A percentile compares a stretch with the other conserved stretches of the same genome.
These are phyloP conservation scores for Puccinia coronata DNA, from an alignment of 1,284 basidiomycete genomes.

Conservation along the genomic window DNA sequence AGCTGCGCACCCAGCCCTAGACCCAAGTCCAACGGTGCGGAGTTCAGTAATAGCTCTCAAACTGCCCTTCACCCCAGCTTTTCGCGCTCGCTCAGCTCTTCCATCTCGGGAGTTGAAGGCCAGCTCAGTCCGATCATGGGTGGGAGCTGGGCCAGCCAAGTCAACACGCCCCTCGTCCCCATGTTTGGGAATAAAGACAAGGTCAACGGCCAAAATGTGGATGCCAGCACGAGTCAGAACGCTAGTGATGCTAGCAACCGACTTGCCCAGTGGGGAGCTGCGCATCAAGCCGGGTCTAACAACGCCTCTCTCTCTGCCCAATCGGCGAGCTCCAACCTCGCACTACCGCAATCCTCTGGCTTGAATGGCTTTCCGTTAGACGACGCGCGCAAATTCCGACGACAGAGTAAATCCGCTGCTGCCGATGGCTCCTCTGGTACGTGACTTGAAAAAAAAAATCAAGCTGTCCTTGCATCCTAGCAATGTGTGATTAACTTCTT, in stretches of 20 bases:
- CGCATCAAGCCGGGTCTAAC: slow-evolving; percentile 32
- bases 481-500: not conserved
- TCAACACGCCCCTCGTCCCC: slow-evolving; percentile 88
- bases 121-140: slow-evolving; percentile 51
- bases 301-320: not conserved
- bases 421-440: slow-evolving; percentile 21
- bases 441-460: too few relatives aligned
- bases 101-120: slow-evolving; percentile 49
- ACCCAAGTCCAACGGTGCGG: slow-evolving; percentile 89
- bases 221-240: slow-evolving; percentile 62
- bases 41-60: slow-evolving; percentile 66
- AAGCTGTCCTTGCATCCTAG: not conserved
- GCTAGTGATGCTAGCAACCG: slow-evolving; percentile 68
- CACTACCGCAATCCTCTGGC: not conserved
- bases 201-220: slow-evolving; percentile 57
- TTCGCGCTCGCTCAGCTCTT: slow-evolving; percentile 23
- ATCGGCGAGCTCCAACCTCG: not conserved
- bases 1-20: slow-evolving; percentile 59
- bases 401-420: slow-evolving; percentile 22
- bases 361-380: slow-evolving; percentile 43
- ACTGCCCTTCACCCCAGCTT: slow-evolving; percentile 55
- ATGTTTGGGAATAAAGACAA: slow-evolving; percentile 72
- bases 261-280: slow-evolving; percentile 60
- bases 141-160: slow-evolving; percentile 96
- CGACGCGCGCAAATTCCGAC: slow-evolving; percentile 42